Percentiles rank a stretch among this genome's conserved stretches.
phyloP scores from a whole-genome alignment of 768 basidiomycete species.

The Gloeostereum incarnatum region DNA sequence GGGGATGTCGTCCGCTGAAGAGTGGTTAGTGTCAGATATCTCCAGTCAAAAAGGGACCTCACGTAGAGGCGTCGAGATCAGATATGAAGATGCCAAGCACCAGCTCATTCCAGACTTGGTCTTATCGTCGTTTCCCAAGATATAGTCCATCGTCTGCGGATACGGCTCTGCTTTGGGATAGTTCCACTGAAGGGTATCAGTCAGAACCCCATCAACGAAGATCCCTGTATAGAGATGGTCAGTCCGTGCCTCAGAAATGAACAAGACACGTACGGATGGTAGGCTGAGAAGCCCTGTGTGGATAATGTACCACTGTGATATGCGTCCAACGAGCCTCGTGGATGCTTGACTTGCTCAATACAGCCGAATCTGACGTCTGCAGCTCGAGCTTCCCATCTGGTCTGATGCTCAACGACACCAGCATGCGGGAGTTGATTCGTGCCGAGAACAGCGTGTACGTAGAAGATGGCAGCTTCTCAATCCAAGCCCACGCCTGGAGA shows the following conservation, averaged over 20 bases:
- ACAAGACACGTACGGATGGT: constrained; percentile 43
- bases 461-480: constrained; percentile 27
- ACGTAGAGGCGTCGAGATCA: constrained; percentile 55
- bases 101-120: constrained; percentile 50
- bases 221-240: constrained; percentile 35
- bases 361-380: constrained; percentile 25
- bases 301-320: constrained; percentile 55
- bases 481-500: constrained; percentile 39
- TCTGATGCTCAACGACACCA: constrained; percentile 38
- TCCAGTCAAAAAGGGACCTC: constrained; percentile 6
- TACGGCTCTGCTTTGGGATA: constrained; percentile 48
- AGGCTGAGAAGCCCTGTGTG: constrained; percentile 42
- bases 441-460: constrained; percentile 29
- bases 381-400: constrained; percentile 51
- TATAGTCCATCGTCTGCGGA: constrained; percentile 30
- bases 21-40: background rate
- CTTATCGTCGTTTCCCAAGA: constrained; percentile 42
- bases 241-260: constrained; percentile 1
- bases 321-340: constrained; percentile 65
- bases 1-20: constrained; percentile 57
- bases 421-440: constrained; percentile 15
- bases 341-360: constrained; percentile 38
- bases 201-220: constrained; percentile 65
- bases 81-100: constrained; percentile 60
- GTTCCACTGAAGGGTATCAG: constrained; percentile 49